Base-by-base conservation (phyloP, 495 filamentous ascomycete genomes). In the Podospora anserina region DNA sequence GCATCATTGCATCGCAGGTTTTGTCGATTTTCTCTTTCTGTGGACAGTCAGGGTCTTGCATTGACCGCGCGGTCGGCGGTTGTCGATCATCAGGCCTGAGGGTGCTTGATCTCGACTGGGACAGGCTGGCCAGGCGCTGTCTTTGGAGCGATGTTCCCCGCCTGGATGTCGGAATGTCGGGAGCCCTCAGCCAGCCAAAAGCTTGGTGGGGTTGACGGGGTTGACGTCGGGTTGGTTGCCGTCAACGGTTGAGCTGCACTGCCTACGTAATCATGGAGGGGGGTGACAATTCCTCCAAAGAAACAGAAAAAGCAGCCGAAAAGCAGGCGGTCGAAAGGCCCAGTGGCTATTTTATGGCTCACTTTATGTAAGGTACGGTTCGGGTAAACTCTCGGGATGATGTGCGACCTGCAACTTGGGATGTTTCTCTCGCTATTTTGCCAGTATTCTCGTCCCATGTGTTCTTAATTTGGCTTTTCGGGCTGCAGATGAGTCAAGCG, bases 31-130 rank as follows among this genome's bases (percentile, higher is more conserved):
- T 57, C 54, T 18, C 54, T 23, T 57, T 57, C 54, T 57, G 16
- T 58, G 4, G n/a, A 58, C 23, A 58, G 57, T 34, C 34, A 65
- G 53, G 68, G 61, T 61, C 15, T 34, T 69, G 68, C 68, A 69
- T 66, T 26, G 63, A 64, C 58, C 66, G 68, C 64, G 68, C 68
- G 68, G 68, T 58, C 66, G 64, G 67, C 68, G 68, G 68, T 54
- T 18, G 68, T 60, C 54, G 64, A 66, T 66, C 68, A 66, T 53
- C 16, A 28, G 9, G 7, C 19, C 54, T 56, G 54, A 32, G 49
- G 49, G 53, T 68, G 66, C 19, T 59, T n/a, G 49, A 61, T 11
- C 34, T 68, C 15, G 20, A 32, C 54, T 27, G 39, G 66, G n/a
- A 4, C 60, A 57, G 53, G 66, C n/a, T 26, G 54, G 30, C 67